phyloP scores from a whole-genome alignment of 1,139 yeast genomes.

The Debaryomyces coudertii region DNA sequence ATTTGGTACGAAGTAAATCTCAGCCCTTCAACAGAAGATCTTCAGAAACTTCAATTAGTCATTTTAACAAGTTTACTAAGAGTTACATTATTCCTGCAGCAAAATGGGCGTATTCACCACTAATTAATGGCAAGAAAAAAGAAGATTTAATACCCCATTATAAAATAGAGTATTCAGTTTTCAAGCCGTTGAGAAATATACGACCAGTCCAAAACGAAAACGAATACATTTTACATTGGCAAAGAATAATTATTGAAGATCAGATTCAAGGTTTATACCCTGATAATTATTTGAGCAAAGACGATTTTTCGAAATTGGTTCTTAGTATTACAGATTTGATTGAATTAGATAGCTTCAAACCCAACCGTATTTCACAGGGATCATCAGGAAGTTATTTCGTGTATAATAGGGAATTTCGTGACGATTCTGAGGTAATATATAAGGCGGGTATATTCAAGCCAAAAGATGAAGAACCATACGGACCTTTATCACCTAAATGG shows the following conservation, averaged over 20 bases:
- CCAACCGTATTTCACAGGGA: slow-evolving; percentile 63
- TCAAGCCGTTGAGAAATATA: slow-evolving; percentile 24
- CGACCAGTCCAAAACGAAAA: slow-evolving; percentile 21
- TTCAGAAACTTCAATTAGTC: slow-evolving; percentile 16
- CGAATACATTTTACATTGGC: slow-evolving; percentile 22
- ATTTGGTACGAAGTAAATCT: slow-evolving; percentile 1
- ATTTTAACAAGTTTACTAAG: slow-evolving; percentile 26
- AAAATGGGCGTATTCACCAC: slow-evolving; percentile 29
- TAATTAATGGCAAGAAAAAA: slow-evolving; percentile 14
- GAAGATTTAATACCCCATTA: slow-evolving; percentile 17
- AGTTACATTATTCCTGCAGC: slow-evolving; percentile 34
- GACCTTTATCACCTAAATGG: slow-evolving; percentile 80
- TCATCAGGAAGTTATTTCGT: slow-evolving; percentile 76
- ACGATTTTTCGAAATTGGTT: slow-evolving; percentile 26
- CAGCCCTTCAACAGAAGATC: slow-evolving; percentile 13
- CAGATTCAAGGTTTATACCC: slow-evolving; percentile 19
- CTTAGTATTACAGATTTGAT: slow-evolving; percentile 26
- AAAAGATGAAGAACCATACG: slow-evolving; percentile 81
- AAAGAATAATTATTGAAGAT: slow-evolving; percentile 13
- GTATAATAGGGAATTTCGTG: slow-evolving; percentile 27
- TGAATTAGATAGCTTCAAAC: slow-evolving; percentile 32
- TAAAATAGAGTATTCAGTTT: slow-evolving; percentile 32
- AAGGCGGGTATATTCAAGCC: slow-evolving; percentile 72
- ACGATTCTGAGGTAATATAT: slow-evolving; percentile 12
- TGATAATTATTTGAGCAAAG: slow-evolving; percentile 24